Evolutionary conservation across 2,329 filamentous ascomycete species (phyloP).

Genomic region (Sphaerostilbella broomeana): DNA sequence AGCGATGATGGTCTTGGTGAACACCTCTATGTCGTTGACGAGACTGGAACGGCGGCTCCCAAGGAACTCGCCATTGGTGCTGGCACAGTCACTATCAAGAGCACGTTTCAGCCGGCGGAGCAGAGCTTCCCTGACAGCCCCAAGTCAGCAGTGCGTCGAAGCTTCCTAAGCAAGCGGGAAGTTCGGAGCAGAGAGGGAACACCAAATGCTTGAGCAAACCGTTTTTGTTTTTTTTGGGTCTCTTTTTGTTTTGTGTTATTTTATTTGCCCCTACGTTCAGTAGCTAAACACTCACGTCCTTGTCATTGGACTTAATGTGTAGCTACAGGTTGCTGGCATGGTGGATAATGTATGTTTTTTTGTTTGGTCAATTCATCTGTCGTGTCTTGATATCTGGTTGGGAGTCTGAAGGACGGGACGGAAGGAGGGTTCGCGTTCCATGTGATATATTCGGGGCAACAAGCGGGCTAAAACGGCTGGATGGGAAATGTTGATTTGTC

Average conservation of each 20-base stretch:
- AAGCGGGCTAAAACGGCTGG: no score
- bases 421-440: not conserved
- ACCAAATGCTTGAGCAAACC: constrained; percentile 25
- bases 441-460: no score
- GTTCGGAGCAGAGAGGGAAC: constrained; percentile 39
- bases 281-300: no score
- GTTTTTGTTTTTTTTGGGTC: not conserved
- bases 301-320: no score
- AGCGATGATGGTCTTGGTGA: constrained; percentile 81
- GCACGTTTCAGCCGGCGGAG: constrained; percentile 57
- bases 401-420: not conserved
- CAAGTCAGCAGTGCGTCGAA: constrained; percentile 41
- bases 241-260: constrained; percentile 3
- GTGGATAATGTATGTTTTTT: no score
- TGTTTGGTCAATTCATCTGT: no score
- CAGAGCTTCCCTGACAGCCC: constrained; percentile 39
- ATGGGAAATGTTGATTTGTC: no score
- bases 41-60: constrained; percentile 59
- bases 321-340: no score
- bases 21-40: constrained; percentile 83
- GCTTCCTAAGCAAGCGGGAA: constrained; percentile 50
- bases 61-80: constrained; percentile 69
- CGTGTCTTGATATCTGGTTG: not conserved
- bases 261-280: no score
- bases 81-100: constrained; percentile 67